Conservation (phyloP, 805 yeast genomes). For the Kregervanrija pseudodelftensis region DNA sequence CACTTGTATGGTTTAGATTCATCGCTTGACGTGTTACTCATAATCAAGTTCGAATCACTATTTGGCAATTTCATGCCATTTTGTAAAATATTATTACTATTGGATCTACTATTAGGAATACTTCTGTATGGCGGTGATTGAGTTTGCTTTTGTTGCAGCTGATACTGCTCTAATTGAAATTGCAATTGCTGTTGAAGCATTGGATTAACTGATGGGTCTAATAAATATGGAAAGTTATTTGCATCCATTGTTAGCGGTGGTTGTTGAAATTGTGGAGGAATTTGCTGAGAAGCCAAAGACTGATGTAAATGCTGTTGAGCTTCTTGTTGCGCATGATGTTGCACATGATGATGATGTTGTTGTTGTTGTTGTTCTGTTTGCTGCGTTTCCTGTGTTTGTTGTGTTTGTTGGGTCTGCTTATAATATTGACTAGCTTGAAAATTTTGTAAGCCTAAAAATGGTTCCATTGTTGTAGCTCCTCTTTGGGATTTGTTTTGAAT, state of each 20-base stretch:
- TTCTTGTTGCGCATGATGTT: neutral
- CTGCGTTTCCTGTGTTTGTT: neutral
- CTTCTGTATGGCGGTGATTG: constrained; percentile 9
- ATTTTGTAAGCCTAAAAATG: too few species aligned
- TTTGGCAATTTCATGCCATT: neutral
- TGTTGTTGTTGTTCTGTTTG: neutral
- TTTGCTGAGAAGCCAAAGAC: constrained; percentile 4
- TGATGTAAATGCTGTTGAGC: neutral
- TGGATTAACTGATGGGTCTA: neutral
- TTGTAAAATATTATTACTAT: neutral
- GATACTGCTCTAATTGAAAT: neutral
- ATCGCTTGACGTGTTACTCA: constrained; percentile 11
- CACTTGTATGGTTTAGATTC: constrained; percentile 33
- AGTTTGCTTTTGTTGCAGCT: constrained; percentile 18
- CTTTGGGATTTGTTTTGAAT: too few species aligned
- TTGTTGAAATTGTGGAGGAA: neutral
- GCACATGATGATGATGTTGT: neutral
- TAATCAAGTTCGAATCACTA: neutral
- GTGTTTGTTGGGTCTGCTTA: neutral
- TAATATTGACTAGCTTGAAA: neutral
- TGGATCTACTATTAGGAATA: neutral
- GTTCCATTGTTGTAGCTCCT: too few species aligned
- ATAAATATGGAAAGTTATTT: neutral
- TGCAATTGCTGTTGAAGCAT: neutral
- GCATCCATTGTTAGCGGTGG: neutral